phyloP scores from a whole-genome alignment of 2,329 filamentous ascomycete genomes.

The Volutella citrinella region DNA sequence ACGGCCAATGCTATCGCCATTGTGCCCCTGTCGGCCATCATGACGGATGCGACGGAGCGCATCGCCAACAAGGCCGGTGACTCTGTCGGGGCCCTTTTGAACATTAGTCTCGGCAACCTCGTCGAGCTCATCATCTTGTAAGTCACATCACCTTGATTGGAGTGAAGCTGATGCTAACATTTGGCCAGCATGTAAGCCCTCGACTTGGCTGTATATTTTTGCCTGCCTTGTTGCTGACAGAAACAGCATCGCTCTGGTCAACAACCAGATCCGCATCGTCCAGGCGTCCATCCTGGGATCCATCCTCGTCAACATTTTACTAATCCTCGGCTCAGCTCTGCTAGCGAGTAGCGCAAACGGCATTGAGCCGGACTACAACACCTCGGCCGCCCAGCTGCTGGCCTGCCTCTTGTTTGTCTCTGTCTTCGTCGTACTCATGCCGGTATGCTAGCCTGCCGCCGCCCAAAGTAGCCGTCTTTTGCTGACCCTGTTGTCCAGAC shows the following conservation, averaged over 20 bases:
- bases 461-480: too few relatives aligned
- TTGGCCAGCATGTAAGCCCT: too few relatives aligned
- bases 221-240: constrained; percentile 11
- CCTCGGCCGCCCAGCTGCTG: constrained; percentile 32
- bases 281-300: constrained; percentile 75
- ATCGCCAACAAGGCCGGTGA: constrained; percentile 56
- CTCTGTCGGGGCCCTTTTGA: constrained; percentile 56
- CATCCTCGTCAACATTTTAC: constrained; percentile 71
- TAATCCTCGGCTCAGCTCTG: constrained; percentile 75
- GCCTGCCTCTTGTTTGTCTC: constrained; percentile 36
- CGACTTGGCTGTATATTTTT: too few relatives aligned
- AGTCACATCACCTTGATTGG: too few relatives aligned
- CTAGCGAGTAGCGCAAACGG: constrained; percentile 66
- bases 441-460: too few relatives aligned
- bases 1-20: constrained; percentile 60
- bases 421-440: constrained; percentile 37
- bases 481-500: too few relatives aligned
- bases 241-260: constrained; percentile 45
- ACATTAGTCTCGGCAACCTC: constrained; percentile 61
- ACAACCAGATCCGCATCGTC: constrained; percentile 69
- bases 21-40: constrained; percentile 54
- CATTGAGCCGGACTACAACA: constrained; percentile 54
- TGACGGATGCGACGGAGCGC: constrained; percentile 59
- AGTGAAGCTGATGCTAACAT: too few relatives aligned
- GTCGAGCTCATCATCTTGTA: constrained; percentile 61